Evolutionary conservation across 257 asterid genomes (phyloP).

Genomic region (Solanum virginianum): DNA sequence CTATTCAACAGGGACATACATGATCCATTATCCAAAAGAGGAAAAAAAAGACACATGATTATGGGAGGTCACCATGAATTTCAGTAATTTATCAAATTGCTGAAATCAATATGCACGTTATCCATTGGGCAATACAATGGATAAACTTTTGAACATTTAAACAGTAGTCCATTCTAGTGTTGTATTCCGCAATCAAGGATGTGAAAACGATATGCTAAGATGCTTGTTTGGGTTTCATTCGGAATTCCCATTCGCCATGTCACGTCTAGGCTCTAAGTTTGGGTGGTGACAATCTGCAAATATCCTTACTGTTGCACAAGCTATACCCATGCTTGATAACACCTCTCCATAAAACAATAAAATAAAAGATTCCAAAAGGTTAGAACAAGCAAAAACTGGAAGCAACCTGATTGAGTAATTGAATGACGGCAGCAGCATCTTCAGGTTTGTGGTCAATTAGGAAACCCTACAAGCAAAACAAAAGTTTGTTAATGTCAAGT

Average conservation of each 20-base stretch:
- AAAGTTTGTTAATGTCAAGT: neutral
- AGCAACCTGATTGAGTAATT: conserved; percentile 54
- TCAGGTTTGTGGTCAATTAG: conserved; percentile 68
- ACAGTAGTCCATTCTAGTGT: neutral
- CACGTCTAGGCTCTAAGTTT: too few species aligned
- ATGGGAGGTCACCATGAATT: neutral
- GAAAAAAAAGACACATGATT: neutral
- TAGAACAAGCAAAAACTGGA: neutral
- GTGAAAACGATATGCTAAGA: too few species aligned
- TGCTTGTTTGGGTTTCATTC: too few species aligned
- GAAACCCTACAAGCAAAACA: conserved; percentile 44
- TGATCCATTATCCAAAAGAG: neutral
- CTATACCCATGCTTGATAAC: neutral
- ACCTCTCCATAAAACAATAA: neutral
- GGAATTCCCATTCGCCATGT: too few species aligned
- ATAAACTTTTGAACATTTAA: neutral
- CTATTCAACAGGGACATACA: neutral
- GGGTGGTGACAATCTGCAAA: neutral
- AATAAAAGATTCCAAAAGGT: neutral
- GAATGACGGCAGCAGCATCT: conserved; percentile 66
- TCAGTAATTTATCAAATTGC: neutral
- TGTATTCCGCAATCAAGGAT: too few species aligned
- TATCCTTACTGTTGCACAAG: neutral
- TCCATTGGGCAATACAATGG: neutral
- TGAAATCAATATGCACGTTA: neutral